A percentile compares a stretch with the other conserved stretches of the same genome.
Conservation (phyloP, 2,329 filamentous ascomycete genomes). For the Trichoderma afroharzianum region DNA sequence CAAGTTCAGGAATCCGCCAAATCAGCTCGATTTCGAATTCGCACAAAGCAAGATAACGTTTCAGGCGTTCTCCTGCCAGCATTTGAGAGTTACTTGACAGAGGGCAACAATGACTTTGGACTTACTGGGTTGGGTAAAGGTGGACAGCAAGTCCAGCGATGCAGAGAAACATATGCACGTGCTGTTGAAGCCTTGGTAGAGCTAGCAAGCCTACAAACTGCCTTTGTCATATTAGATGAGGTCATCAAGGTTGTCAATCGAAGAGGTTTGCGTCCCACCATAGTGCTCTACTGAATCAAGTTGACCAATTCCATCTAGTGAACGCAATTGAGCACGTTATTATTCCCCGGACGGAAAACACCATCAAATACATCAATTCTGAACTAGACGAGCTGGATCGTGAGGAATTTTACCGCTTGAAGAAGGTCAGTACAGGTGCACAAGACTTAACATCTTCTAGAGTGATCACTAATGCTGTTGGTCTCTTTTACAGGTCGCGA, state of each 20-base stretch:
- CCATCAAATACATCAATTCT: constrained; percentile 99
- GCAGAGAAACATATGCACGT: constrained; percentile 90
- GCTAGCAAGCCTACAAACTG: constrained; percentile 90
- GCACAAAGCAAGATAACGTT: constrained; percentile 97
- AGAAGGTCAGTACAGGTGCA: constrained; percentile 56
- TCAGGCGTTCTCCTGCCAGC: constrained; percentile 91
- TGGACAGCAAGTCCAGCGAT: constrained; percentile 93
- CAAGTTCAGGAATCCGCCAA: constrained; percentile 97
- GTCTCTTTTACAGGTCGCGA: constrained; percentile 54
- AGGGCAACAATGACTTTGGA: constrained; percentile 92
- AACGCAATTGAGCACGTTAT: constrained; percentile 97
- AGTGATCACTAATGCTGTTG: not conserved
- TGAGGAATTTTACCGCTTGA: constrained; percentile 96
- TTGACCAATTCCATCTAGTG: constrained; percentile 47
- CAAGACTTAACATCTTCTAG: not conserved
- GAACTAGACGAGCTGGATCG: constrained; percentile 95
- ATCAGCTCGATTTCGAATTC: constrained; percentile 85
- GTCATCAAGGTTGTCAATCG: constrained; percentile 99
- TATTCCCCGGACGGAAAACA: constrained; percentile 96
- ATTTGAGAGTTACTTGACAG: constrained; percentile 86
- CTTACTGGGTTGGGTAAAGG: constrained; percentile 94
- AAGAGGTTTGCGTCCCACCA: constrained; percentile 56
- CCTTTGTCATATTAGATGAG: constrained; percentile 96
- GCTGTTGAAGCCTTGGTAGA: constrained; percentile 96
- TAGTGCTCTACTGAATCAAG: constrained; percentile 20